A percentile compares a stretch with the other conserved stretches of the same genome.
phyloP scores from a whole-genome alignment of 2,329 filamentous ascomycete genomes.

The Plectosphaerella sp. region DNA sequence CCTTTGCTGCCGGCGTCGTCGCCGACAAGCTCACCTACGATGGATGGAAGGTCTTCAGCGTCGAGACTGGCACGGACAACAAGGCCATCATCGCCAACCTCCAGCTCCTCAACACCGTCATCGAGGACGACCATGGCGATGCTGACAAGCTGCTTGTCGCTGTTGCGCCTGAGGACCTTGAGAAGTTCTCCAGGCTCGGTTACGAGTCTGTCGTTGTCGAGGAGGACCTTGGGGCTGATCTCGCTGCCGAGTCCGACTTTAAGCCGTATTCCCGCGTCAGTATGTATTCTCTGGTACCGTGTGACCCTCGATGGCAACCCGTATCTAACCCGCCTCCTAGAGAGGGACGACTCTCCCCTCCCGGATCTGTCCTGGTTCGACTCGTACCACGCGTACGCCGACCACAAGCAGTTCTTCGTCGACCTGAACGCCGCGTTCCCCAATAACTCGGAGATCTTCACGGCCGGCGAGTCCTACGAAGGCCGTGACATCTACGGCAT shows the following conservation, averaged over 20 bases:
- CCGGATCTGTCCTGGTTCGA: constrained; percentile 41
- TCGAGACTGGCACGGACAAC: constrained; percentile 13
- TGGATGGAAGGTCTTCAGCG: constrained; percentile 39
- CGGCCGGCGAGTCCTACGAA: constrained; percentile 37
- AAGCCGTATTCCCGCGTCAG: background rate
- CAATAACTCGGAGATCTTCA: constrained; percentile 40
- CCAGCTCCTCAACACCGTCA: constrained; percentile 13
- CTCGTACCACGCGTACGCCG: constrained; percentile 44
- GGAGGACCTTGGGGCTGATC: constrained; percentile 18
- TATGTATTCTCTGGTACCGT: background rate
- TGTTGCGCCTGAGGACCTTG: constrained; percentile 16
- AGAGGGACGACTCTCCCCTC: constrained; percentile 15
- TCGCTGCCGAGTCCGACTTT: constrained; percentile 14
- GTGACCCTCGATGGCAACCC: background rate
- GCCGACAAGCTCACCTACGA: constrained; percentile 28
- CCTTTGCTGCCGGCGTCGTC: constrained; percentile 3
- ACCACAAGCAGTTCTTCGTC: constrained; percentile 40
- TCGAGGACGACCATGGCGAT: constrained; percentile 17
- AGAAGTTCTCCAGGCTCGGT: constrained; percentile 15
- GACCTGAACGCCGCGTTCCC: constrained; percentile 36
- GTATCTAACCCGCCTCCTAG: background rate
- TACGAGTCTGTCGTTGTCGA: constrained; percentile 15
- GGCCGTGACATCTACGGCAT: constrained; percentile 53
- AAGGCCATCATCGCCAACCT: constrained; percentile 12
- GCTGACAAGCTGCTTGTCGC: constrained; percentile 18